phyloP scores from a whole-genome alignment of 768 basidiomycete species.

The Hygrophoropsis aurantiaca region DNA sequence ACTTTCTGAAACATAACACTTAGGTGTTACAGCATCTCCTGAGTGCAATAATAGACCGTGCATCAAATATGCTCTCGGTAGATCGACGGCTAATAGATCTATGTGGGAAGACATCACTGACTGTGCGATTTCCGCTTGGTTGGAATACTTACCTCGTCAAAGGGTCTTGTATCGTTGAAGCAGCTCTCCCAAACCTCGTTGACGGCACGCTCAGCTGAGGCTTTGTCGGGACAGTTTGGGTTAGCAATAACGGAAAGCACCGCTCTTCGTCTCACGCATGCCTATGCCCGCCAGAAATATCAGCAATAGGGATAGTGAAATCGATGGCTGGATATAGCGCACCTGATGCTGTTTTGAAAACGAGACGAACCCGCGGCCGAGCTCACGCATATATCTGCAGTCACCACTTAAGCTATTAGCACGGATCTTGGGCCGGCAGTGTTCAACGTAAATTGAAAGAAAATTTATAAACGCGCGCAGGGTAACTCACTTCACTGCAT shows the following conservation, averaged over 20 bases:
- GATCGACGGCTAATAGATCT: conserved; percentile 29
- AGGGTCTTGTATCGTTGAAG: conserved; percentile 92
- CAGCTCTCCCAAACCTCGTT: conserved; percentile 98
- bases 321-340: conserved; percentile 16
- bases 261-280: conserved; percentile 88
- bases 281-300: conserved; percentile 41
- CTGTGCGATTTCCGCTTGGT: background rate
- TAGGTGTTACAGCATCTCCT: background rate
- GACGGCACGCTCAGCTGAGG: conserved; percentile 82
- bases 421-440: conserved; percentile 66
- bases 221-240: conserved; percentile 73
- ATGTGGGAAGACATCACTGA: conserved; percentile 17
- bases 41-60: conserved; percentile 3
- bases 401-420: conserved; percentile 94
- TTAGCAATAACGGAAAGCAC: conserved; percentile 79
- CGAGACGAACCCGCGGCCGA: conserved; percentile 69
- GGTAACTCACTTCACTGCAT: conserved; percentile 82
- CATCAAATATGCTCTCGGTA: background rate
- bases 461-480: background rate
- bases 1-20: too few species aligned
- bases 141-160: conserved; percentile 75
- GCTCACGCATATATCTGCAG: conserved; percentile 82
- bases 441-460: conserved; percentile 2
- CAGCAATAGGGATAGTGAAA: conserved; percentile 6
- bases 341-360: conserved; percentile 97